Conservation (phyloP, 768 basidiomycete genomes). For the Lactarius psammicola region DNA sequence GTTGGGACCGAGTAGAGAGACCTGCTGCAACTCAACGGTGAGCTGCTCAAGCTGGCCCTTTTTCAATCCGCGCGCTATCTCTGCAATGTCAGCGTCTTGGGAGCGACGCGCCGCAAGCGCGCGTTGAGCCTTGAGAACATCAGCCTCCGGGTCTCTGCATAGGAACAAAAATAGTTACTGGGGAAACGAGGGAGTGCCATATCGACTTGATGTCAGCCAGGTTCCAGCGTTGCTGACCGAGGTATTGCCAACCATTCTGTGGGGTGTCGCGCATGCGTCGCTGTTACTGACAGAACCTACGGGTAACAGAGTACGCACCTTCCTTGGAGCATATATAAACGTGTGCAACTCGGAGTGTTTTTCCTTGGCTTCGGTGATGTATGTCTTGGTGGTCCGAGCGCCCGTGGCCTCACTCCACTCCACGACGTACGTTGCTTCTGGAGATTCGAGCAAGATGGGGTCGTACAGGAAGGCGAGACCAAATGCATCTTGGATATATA, state of each 20-base stretch:
- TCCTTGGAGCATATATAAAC: conserved; percentile 48
- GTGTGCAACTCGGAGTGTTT: conserved; percentile 44
- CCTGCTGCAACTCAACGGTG: conserved; percentile 20
- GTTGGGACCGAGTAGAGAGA: conserved; percentile 10
- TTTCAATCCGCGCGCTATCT: conserved; percentile 42
- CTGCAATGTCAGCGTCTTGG: conserved; percentile 35
- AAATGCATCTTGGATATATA: conserved; percentile 42
- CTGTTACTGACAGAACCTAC: neutral
- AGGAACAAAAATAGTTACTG: conserved; percentile 12
- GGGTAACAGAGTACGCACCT: conserved; percentile 36
- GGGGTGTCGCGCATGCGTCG: neutral
- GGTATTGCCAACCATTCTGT: conserved; percentile 26
- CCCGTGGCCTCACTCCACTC: conserved; percentile 48
- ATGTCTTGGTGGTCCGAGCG: conserved; percentile 38
- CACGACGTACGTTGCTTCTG: conserved; percentile 44
- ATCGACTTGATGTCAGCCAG: conserved; percentile 13
- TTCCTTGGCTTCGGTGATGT: conserved; percentile 35
- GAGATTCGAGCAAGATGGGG: conserved; percentile 53
- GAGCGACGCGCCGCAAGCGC: conserved; percentile 34
- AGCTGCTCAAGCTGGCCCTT: conserved; percentile 46
- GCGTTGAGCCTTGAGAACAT: conserved; percentile 23
- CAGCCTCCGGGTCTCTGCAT: neutral
- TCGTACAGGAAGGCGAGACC: conserved; percentile 53
- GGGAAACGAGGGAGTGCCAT: conserved; percentile 30
- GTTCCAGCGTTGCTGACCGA: conserved; percentile 25